A percentile compares a stretch with the other conserved stretches of the same genome.
These are phyloP conservation scores for Candida xyloterini DNA, from an alignment of 805 yeast species.

Conservation along the genomic window DNA sequence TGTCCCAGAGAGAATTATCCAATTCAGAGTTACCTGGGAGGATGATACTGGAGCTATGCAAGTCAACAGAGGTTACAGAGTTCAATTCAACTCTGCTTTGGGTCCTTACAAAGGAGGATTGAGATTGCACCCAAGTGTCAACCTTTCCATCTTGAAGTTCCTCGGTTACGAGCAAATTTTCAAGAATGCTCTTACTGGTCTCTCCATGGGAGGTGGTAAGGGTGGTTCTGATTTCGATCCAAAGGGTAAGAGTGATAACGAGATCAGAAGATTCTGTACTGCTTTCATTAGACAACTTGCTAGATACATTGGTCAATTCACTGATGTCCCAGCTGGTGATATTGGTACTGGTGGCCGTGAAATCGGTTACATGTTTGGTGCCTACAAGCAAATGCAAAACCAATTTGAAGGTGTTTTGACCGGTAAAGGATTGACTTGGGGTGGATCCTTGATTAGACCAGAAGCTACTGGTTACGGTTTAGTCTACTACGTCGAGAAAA, in stretches of 20 bases:
- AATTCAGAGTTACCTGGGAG: conserved; percentile 98
- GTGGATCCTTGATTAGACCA: conserved; percentile 98
- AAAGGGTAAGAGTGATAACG: conserved; percentile 87
- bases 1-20: conserved; percentile 93
- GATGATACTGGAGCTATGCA: conserved; percentile 88
- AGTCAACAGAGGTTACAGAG: conserved; percentile 97
- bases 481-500: conserved; percentile 94
- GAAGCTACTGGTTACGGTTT: conserved; percentile 99
- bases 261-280: conserved; percentile 95
- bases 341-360: conserved; percentile 98
- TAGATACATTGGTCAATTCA: conserved; percentile 94
- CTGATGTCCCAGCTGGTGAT: conserved; percentile 99
- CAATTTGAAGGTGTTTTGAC: conserved; percentile 96
- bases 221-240: conserved; percentile 99
- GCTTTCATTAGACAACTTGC: conserved; percentile 94
- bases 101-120: conserved; percentile 99
- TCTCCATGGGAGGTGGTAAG: conserved; percentile 98
- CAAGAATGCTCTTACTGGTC: conserved; percentile 96
- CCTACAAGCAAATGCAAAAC: conserved; percentile 88
- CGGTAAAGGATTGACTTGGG: conserved; percentile 98
- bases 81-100: conserved; percentile 95
- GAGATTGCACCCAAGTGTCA: conserved; percentile 96
- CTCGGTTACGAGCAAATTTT: conserved; percentile 98
- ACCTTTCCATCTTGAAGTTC: conserved; percentile 91
- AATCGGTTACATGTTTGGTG: conserved; percentile 93